These are phyloP conservation scores for Fusarium siculi DNA, from an alignment of 2,329 filamentous ascomycete species.

Conservation along the genomic window DNA sequence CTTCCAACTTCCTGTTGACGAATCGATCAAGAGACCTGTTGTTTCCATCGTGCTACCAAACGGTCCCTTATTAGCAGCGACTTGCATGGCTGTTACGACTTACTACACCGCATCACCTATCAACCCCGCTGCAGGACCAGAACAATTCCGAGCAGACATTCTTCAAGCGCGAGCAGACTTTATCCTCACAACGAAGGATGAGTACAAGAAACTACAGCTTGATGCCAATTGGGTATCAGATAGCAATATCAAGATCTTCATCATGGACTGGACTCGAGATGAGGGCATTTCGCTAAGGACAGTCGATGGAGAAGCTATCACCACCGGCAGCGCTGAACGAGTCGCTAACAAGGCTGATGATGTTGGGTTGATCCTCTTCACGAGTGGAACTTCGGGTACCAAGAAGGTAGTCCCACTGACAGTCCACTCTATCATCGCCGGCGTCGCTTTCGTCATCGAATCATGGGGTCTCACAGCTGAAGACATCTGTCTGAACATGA, in stretches of 20 bases:
- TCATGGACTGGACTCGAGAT: background rate
- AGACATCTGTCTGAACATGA: conserved; percentile 15
- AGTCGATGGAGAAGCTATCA: background rate
- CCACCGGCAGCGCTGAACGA: rapidly evolving
- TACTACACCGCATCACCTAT: conserved; percentile 14
- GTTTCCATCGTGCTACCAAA: background rate
- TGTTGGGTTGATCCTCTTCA: conserved; percentile 11
- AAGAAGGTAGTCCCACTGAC: conserved; percentile 1
- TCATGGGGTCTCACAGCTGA: background rate
- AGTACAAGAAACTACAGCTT: background rate
- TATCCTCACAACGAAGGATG: conserved; percentile 4
- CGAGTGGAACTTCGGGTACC: conserved; percentile 2
- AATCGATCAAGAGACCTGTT: background rate
- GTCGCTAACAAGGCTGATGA: conserved; percentile 7
- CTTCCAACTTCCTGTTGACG: background rate
- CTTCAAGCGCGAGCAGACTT: background rate
- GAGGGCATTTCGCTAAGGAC: background rate
- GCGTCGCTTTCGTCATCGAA: conserved; percentile 9
- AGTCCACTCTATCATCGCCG: background rate
- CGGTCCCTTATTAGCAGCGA: background rate
- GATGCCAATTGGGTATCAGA: background rate
- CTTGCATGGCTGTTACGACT: conserved; percentile 7
- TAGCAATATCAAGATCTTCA: background rate
- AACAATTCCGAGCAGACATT: conserved; percentile 15
- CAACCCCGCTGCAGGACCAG: conserved; percentile 6